phyloP scores from a whole-genome alignment of 2,329 filamentous ascomycete species.

The Paraphaeosphaeria sporulosa region DNA sequence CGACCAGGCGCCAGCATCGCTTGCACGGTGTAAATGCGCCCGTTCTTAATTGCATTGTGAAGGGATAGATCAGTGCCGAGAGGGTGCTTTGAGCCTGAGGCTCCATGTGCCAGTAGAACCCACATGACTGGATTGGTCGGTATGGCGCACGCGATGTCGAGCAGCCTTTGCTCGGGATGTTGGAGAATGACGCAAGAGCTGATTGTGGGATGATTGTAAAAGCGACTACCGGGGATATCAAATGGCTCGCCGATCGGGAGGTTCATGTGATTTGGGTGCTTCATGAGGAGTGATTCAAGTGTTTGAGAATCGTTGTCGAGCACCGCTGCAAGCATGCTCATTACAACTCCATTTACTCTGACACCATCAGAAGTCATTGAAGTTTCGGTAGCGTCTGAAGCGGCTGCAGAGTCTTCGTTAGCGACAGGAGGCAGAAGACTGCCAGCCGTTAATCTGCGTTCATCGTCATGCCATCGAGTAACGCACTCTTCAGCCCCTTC shows the following conservation, averaged over 20 bases:
- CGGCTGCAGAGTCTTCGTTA: conserved; percentile 10
- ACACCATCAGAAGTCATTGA: conserved; percentile 12
- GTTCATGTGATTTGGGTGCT: conserved; percentile 36
- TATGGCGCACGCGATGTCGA: conserved; percentile 44
- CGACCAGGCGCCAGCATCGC: conserved; percentile 30
- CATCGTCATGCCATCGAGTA: too few relatives aligned
- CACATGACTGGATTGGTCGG: conserved; percentile 36
- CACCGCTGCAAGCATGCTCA: conserved; percentile 39
- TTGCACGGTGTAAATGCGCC: conserved; percentile 38
- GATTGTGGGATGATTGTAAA: conserved; percentile 37
- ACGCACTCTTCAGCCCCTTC: conserved; percentile 20
- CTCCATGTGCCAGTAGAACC: conserved; percentile 38
- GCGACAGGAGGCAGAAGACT: conserved; percentile 11
- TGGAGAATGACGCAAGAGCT: conserved; percentile 37
- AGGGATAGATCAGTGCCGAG: conserved; percentile 43
- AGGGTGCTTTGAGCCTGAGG: conserved; percentile 40
- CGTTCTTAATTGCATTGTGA: conserved; percentile 48
- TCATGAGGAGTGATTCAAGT: conserved; percentile 36
- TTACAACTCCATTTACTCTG: conserved; percentile 25
- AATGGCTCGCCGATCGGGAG: conserved; percentile 41
- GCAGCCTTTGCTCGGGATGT: conserved; percentile 39
- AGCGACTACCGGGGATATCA: conserved; percentile 28
- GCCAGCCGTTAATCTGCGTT: neutral
- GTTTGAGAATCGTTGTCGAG: conserved; percentile 32
- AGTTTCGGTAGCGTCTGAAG: conserved; percentile 20